A percentile compares a stretch with the other conserved stretches of the same genome.
Conservation (phyloP, 345 rosid genomes). For the Pseudoturritis turrita region DNA sequence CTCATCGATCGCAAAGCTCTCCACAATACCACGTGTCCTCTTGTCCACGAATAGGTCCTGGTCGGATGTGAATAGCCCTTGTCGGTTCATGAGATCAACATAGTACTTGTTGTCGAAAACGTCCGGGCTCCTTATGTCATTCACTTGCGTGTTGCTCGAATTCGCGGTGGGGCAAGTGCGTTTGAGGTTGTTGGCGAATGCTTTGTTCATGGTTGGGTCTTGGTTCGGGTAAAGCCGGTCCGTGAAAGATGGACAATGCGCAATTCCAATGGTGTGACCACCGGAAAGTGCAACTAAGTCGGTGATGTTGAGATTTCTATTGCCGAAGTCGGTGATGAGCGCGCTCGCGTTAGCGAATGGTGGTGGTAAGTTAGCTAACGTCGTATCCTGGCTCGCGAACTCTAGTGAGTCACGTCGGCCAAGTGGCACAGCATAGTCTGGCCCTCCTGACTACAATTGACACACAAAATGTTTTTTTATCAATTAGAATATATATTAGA, state of each 20-base stretch:
- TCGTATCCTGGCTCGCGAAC: conserved; percentile 44
- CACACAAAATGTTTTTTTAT: not conserved
- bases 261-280: conserved; percentile 76
- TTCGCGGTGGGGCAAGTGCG: conserved; percentile 44
- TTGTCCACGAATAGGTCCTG: conserved; percentile 65
- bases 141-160: conserved; percentile 41
- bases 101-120: conserved; percentile 80
- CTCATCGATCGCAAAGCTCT: conserved; percentile 53
- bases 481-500: not conserved
- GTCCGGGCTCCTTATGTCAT: conserved; percentile 63
- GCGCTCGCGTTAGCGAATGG: conserved; percentile 35
- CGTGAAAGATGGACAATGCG: conserved; percentile 60
- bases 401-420: conserved; percentile 66
- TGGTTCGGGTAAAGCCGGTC: conserved; percentile 69
- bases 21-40: conserved; percentile 57
- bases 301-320: conserved; percentile 48
- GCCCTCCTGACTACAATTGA: conserved; percentile 65
- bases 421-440: conserved; percentile 59
- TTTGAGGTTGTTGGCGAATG: conserved; percentile 55
- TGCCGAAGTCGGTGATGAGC: conserved; percentile 42
- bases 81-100: conserved; percentile 70
- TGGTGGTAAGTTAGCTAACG: conserved; percentile 55
- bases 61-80: conserved; percentile 83
- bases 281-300: conserved; percentile 90
- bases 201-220: conserved; percentile 67